phyloP scores from a whole-genome alignment of 2,329 filamentous ascomycete genomes.

The Trichoderma oligosporum region DNA sequence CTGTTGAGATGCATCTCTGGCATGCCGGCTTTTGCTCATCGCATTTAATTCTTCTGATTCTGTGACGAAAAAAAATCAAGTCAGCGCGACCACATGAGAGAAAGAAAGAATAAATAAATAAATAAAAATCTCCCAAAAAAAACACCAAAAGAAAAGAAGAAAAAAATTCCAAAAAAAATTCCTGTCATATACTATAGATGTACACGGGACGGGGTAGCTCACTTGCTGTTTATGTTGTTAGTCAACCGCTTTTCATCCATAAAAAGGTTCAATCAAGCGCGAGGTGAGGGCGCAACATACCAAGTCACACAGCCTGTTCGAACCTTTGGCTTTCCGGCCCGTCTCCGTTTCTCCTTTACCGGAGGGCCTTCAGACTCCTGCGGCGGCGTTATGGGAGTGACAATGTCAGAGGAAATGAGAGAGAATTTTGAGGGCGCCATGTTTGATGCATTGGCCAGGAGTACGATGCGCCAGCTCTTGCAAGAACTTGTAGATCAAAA shows the following conservation, averaged over 20 bases:
- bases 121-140: no score
- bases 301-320: conserved; percentile 41
- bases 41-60: conserved; percentile 37
- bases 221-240: conserved; percentile 19
- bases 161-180: not conserved
- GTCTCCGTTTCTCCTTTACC: conserved; percentile 26
- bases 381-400: conserved; percentile 14
- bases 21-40: conserved; percentile 36
- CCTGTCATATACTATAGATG: not conserved
- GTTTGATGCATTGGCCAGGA: conserved; percentile 13
- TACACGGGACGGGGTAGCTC: not conserved
- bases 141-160: no score
- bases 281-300: conserved; percentile 26
- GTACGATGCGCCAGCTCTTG: not conserved
- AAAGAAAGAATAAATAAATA: no score
- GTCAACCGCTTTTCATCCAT: not conserved
- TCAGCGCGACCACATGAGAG: no score
- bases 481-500: not conserved
- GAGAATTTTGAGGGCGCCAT: conserved; percentile 10
- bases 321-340: conserved; percentile 39
- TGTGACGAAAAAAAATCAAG: not conserved
- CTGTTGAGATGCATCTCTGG: conserved; percentile 33
- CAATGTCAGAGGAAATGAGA: not conserved
- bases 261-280: not conserved
- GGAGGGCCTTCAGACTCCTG: conserved; percentile 3